Conservation (phyloP, 2,329 filamentous ascomycete species). For the Penicillium sp. region DNA sequence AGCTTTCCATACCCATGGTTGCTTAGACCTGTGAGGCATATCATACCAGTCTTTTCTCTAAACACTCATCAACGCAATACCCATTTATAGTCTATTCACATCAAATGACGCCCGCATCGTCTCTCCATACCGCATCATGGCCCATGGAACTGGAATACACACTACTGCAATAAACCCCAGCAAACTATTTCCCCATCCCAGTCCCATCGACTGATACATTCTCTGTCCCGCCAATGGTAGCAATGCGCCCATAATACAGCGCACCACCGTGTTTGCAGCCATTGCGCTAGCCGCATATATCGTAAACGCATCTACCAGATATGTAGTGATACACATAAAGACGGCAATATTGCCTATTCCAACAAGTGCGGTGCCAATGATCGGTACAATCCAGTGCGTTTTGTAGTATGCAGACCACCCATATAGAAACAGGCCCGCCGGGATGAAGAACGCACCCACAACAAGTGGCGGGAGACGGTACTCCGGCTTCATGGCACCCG, state of each 20-base stretch:
- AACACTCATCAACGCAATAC: no score
- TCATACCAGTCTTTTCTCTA: no score
- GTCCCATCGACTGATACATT: conserved; percentile 47
- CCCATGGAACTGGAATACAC: neutral
- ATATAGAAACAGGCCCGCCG: conserved; percentile 58
- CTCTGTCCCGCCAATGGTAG: conserved; percentile 58
- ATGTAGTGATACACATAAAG: conserved; percentile 40
- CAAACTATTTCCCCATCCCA: conserved; percentile 8
- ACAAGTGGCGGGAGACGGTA: conserved; percentile 64
- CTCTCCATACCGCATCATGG: no score
- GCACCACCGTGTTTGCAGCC: conserved; percentile 55
- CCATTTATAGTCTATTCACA: no score
- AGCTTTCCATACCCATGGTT: no score
- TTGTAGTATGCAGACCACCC: conserved; percentile 56
- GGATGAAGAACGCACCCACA: conserved; percentile 56
- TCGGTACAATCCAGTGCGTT: conserved; percentile 57
- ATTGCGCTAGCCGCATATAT: conserved; percentile 56
- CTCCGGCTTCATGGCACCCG: conserved; percentile 53
- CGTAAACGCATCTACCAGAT: conserved; percentile 48
- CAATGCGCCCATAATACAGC: conserved; percentile 54
- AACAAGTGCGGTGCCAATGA: conserved; percentile 56
- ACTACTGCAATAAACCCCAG: conserved; percentile 7
- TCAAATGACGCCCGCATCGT: no score
- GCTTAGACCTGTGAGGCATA: no score
- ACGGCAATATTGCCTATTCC: conserved; percentile 48